Conservation (phyloP, 345 rosid species). For the Angophora floribunda region DNA sequence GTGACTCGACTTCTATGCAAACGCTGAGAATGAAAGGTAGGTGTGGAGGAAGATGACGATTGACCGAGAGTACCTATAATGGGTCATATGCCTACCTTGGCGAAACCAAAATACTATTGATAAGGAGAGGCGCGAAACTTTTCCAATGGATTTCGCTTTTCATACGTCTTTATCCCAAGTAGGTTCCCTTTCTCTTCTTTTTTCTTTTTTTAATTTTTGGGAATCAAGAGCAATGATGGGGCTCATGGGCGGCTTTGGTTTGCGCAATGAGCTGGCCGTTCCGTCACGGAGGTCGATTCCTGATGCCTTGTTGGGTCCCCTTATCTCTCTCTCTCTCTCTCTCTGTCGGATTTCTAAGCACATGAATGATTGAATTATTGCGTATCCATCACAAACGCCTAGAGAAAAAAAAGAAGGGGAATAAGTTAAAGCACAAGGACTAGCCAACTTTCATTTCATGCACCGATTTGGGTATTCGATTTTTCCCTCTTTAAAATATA, state of each 20-base stretch:
- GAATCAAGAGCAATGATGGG: neutral
- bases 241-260: neutral
- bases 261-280: neutral
- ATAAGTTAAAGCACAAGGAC: neutral
- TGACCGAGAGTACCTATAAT: neutral
- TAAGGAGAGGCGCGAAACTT: neutral
- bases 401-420: neutral
- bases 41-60: neutral
- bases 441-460: neutral
- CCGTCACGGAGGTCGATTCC: neutral
- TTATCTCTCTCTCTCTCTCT: neutral
- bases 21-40: neutral
- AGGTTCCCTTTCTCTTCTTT: neutral
- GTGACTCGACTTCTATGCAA: neutral
- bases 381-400: neutral
- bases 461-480: neutral
- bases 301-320: neutral
- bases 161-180: neutral
- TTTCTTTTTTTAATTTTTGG: neutral
- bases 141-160: neutral
- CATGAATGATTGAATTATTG: neutral
- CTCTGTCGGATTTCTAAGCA: neutral
- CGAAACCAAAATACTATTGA: neutral
- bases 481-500: neutral
- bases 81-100: neutral